Evolutionary conservation across 768 basidiomycete genomes (phyloP).

Genomic region (Kwoniella pini): DNA sequence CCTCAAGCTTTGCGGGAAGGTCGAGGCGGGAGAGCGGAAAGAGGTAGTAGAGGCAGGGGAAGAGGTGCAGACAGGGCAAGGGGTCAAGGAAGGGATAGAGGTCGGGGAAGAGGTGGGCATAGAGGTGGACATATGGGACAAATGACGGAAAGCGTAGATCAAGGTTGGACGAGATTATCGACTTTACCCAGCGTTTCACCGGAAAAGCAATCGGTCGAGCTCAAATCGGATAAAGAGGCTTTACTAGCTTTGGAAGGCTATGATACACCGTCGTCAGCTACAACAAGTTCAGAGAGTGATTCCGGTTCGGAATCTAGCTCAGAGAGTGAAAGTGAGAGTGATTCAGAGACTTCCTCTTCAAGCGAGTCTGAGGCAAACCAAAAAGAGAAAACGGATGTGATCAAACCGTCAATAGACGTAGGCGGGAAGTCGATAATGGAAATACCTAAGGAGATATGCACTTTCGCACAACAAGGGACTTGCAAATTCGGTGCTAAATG

Average conservation of each 20-base stretch:
- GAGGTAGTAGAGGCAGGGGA: neutral
- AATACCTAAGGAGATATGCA: constrained; percentile 30
- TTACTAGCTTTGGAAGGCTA: constrained; percentile 43
- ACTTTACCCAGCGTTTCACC: neutral
- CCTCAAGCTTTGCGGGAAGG: neutral
- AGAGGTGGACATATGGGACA: constrained; percentile 45
- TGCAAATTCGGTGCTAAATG: constrained; percentile 49
- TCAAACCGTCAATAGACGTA: neutral
- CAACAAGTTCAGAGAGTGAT: constrained; percentile 20
- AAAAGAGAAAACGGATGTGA: constrained; percentile 4
- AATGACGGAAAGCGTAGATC: constrained; percentile 42
- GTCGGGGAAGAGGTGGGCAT: constrained; percentile 26
- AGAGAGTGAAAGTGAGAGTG: neutral
- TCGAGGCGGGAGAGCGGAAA: neutral
- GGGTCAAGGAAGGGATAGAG: constrained; percentile 12
- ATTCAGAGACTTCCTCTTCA: constrained; percentile 31
- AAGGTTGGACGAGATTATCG: constrained; percentile 6
- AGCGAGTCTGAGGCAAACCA: neutral
- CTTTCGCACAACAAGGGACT: constrained; percentile 36
- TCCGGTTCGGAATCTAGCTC: constrained; percentile 36
- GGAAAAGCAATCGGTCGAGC: neutral
- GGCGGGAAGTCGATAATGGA: neutral
- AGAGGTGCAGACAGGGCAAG: constrained; percentile 11
- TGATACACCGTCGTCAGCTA: constrained; percentile 23
- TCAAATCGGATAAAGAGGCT: constrained; percentile 40